Percentiles rank a stretch among this genome's conserved stretches.
Evolutionary conservation across 345 rosid genomes (phyloP).

Genomic region (Eucalyptus cloeziana): DNA sequence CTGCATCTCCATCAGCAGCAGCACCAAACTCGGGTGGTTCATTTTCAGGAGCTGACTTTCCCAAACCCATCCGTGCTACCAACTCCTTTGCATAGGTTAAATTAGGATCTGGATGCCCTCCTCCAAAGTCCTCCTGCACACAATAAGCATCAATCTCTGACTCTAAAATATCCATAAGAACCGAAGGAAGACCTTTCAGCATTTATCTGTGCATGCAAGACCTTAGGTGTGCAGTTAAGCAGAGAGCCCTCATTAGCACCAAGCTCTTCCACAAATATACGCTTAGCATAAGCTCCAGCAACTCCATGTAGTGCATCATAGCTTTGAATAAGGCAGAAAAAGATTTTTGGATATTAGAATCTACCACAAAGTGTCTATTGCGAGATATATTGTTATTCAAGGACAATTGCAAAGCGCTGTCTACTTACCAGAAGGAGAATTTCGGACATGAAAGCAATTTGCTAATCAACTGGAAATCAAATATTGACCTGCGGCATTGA

Average conservation of each 20-base stretch:
- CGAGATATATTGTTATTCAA: not conserved
- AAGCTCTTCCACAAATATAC: slow-evolving; percentile 94
- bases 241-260: slow-evolving; percentile 74
- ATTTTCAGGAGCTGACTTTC: slow-evolving; percentile 49
- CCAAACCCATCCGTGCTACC: slow-evolving; percentile 91
- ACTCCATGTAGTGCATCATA: slow-evolving; percentile 97
- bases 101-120: slow-evolving; percentile 99
- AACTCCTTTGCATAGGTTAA: slow-evolving; percentile 95
- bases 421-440: slow-evolving; percentile 73
- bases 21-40: slow-evolving; percentile 99
- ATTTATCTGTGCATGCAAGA: slow-evolving; percentile 1
- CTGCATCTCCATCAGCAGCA: slow-evolving; percentile 99
- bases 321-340: slow-evolving; percentile 17
- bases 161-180: not conserved
- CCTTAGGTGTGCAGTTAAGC: slow-evolving; percentile 92
- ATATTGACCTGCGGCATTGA: slow-evolving; percentile 50
- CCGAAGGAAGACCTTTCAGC: not conserved
- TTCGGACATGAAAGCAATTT: slow-evolving; percentile 79
- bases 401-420: not conserved
- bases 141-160: not conserved
- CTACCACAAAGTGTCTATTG: not conserved
- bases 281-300: slow-evolving; percentile 94
- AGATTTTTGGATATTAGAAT: not conserved
- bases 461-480: slow-evolving; percentile 71
- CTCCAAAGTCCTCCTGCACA: slow-evolving; percentile 94